phyloP scores from a whole-genome alignment of 108 stramenopile genomes.

The Stephanodiscus minutulus region DNA sequence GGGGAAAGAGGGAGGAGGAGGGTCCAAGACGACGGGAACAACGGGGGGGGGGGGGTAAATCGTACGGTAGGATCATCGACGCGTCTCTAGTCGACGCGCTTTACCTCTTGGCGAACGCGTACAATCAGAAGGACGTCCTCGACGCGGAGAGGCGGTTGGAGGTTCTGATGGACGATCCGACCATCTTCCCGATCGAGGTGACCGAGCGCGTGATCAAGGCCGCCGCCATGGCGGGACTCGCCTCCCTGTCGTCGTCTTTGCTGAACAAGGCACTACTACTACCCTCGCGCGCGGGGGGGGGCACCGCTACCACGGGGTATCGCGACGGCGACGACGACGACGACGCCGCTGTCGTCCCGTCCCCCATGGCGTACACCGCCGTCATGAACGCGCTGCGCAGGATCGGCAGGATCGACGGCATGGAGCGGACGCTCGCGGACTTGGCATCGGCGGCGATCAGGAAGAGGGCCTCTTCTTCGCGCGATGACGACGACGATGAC shows the following conservation, averaged over 20 bases:
- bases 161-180: constrained; percentile 17
- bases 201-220: constrained; percentile 70
- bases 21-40: background rate
- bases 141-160: constrained; percentile 31
- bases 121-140: constrained; percentile 30
- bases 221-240: constrained; percentile 59
- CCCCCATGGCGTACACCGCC: constrained; percentile 53
- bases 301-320: too few relatives aligned
- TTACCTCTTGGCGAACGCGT: constrained; percentile 38
- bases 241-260: constrained; percentile 45
- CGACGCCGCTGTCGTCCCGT: constrained; percentile 35
- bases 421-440: constrained; percentile 44
- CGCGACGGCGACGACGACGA: too few relatives aligned
- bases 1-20: background rate
- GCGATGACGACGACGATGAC: too few relatives aligned
- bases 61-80: constrained; percentile 35
- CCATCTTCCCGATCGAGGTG: constrained; percentile 38
- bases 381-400: constrained; percentile 50
- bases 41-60: constrained; percentile 2
- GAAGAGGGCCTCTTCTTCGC: constrained; percentile 28
- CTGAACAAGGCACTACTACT: too few relatives aligned
- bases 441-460: constrained; percentile 42
- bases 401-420: constrained; percentile 38
- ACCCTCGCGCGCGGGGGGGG: constrained; percentile 13
- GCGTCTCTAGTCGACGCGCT: constrained; percentile 44